phyloP scores from a whole-genome alignment of 202 grass and related monocot genomes.

The Zizania palustris region DNA sequence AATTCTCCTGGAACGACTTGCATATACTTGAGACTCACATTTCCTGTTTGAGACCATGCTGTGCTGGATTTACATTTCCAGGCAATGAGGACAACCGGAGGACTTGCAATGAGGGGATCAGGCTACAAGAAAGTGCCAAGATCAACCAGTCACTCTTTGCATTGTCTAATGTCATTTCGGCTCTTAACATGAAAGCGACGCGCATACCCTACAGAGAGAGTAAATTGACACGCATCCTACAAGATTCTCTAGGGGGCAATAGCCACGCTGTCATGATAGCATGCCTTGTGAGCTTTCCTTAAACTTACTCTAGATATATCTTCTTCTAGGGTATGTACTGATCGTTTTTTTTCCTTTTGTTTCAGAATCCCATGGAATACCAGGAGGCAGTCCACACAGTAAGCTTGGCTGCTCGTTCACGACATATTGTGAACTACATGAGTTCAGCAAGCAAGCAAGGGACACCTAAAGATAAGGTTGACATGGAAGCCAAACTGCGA shows the following conservation, averaged over 20 bases:
- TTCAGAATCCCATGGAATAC: constrained; percentile 85
- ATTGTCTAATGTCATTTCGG: constrained; percentile 88
- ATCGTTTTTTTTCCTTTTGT: constrained; percentile 37
- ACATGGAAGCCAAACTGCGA: constrained; percentile 83
- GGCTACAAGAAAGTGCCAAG: constrained; percentile 90
- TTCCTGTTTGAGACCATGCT: constrained; percentile 25
- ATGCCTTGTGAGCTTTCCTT: constrained; percentile 64
- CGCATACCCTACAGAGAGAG: constrained; percentile 85
- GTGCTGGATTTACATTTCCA: constrained; percentile 38
- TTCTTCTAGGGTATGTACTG: constrained; percentile 24
- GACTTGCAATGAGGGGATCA: constrained; percentile 74
- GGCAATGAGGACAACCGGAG: constrained; percentile 90
- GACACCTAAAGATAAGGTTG: constrained; percentile 79
- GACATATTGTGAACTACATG: constrained; percentile 61
- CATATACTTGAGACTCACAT: constrained; percentile 15
- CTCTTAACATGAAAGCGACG: constrained; percentile 73
- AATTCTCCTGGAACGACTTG: background rate
- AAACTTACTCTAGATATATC: background rate
- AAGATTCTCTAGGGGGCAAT: constrained; percentile 86
- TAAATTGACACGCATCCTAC: constrained; percentile 88
- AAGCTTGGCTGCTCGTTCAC: constrained; percentile 68
- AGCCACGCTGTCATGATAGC: constrained; percentile 81
- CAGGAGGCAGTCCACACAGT: constrained; percentile 83
- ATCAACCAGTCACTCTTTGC: constrained; percentile 91
- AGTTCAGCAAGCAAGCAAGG: constrained; percentile 59